Conservation (phyloP, 176 grass and related monocot species). For the Chrysopogon serrulatus region DNA sequence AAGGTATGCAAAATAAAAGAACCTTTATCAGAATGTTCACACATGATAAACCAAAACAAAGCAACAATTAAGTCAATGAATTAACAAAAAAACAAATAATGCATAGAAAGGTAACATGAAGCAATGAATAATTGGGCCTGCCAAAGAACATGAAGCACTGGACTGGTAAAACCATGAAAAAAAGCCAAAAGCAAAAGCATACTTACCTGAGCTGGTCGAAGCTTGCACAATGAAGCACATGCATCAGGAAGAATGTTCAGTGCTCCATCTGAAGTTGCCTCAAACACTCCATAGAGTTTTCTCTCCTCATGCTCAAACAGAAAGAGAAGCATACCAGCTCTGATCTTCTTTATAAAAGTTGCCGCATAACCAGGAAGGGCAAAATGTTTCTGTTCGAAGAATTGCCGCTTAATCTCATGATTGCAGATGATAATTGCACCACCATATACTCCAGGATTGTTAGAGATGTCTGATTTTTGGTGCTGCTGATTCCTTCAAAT, state of each 20-base stretch:
- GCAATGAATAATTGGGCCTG: background rate
- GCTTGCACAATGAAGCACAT: slow-evolving; percentile 32
- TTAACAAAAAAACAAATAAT: background rate
- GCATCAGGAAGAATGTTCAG: slow-evolving; percentile 46
- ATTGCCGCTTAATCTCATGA: slow-evolving; percentile 33
- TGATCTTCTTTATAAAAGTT: slow-evolving; percentile 58
- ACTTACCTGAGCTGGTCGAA: slow-evolving; percentile 44
- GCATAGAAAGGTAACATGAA: background rate
- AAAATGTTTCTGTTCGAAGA: slow-evolving; percentile 44
- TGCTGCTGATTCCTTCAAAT: slow-evolving; percentile 25
- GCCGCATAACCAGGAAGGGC: slow-evolving; percentile 39
- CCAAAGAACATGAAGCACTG: background rate
- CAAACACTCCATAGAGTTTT: slow-evolving; percentile 66
- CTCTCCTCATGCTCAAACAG: slow-evolving; percentile 52
- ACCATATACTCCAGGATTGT: slow-evolving; percentile 43
- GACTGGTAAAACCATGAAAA: background rate
- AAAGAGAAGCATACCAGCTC: slow-evolving; percentile 73
- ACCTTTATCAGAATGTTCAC: background rate
- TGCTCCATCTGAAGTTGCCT: slow-evolving; percentile 61
- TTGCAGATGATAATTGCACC: slow-evolving; percentile 63
- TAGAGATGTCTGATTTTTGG: slow-evolving; percentile 6
- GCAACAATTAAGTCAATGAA: background rate
- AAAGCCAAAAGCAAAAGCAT: background rate
- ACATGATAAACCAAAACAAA: background rate
- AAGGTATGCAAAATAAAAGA: slow-evolving; percentile 4